Conservation (phyloP, 202 grass and related monocot species). For the Carex sylvatica region DNA sequence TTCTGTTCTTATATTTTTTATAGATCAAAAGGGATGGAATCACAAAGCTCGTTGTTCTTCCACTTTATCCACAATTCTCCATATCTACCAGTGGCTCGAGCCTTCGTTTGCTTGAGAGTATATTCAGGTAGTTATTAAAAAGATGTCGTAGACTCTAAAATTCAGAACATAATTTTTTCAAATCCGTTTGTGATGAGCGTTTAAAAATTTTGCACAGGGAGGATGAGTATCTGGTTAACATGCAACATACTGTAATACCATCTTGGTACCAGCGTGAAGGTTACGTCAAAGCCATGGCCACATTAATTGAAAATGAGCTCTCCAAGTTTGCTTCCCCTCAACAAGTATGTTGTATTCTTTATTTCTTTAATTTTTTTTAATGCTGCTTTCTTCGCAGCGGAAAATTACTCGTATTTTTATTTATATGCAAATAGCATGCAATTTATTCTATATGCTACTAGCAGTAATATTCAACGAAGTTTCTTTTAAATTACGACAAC, state of each 20-base stretch:
- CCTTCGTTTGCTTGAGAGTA: conserved; percentile 92
- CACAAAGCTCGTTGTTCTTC: conserved; percentile 97
- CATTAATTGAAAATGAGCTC: conserved; percentile 83
- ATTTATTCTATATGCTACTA: background rate
- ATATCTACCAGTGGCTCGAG: conserved; percentile 99
- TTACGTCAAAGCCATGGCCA: conserved; percentile 92
- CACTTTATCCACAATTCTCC: conserved; percentile 99
- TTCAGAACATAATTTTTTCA: background rate
- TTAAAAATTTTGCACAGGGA: conserved; percentile 46
- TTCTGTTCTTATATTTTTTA: conserved; percentile 20
- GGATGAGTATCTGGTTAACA: conserved; percentile 96
- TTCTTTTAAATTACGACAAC: background rate
- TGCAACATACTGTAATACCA: conserved; percentile 99
- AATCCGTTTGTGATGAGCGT: background rate
- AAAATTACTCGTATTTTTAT: background rate
- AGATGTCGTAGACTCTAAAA: conserved; percentile 21
- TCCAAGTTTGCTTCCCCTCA: conserved; percentile 64
- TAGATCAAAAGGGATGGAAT: conserved; percentile 95
- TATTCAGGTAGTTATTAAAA: conserved; percentile 68
- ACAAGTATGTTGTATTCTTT: conserved; percentile 45
- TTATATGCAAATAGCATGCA: background rate
- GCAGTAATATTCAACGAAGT: background rate
- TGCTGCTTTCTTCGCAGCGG: background rate
- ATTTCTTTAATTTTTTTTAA: conserved; percentile 4
- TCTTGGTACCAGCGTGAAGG: conserved; percentile 97